Evolutionary conservation across 495 filamentous ascomycete genomes (phyloP), one percentile per base, ranked within the genome.

Genomic region (Glutinoglossum americanum): DNA sequence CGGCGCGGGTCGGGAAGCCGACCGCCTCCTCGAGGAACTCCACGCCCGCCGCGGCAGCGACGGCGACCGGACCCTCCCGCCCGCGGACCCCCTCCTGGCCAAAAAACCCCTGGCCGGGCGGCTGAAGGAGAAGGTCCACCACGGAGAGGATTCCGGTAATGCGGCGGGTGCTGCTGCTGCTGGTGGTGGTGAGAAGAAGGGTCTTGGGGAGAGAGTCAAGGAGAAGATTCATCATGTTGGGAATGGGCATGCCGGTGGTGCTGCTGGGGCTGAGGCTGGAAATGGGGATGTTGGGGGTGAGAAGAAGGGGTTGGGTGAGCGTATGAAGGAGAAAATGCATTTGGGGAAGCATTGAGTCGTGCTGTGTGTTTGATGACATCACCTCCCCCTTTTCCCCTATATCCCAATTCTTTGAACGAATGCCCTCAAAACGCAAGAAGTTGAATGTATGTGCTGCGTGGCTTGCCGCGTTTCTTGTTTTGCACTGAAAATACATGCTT

Each of bases 1-100:
- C 0, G 81, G 81, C 8, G 81, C 81, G 7, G 81, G 80, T 0
- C 64, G 65, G 35, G 81, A 85, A 65, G 81, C 80, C 54, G 77
- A 82, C 63, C 73, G 81, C 83, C n/a, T n/a, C n/a, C n/a, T n/a
- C n/a, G n/a, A n/a, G n/a, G n/a, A n/a, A n/a, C n/a, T n/a, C n/a
- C n/a, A n/a, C n/a, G n/a, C n/a, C n/a, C n/a, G n/a, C n/a, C n/a
- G n/a, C n/a, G n/a, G n/a, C n/a, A n/a, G n/a, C n/a, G n/a, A 71
- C 69, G 80, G 74, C 39, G 26, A 8, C 44, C 45, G 44, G 11
- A 35, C 30, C 3, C 21, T 10, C 21, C 58, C 13, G 33, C 0
- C 35, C 13, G 4, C 21, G 0, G 10, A 0, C 23, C 23, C 21
- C 54, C 3, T 11, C 10, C 47, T 2, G 45, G 1, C 48, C 55